Evolutionary conservation across 75 land plant species (phyloP), one percentile per base, ranked within the genome.

Genomic region (Adiantum capillusveneris): DNA sequence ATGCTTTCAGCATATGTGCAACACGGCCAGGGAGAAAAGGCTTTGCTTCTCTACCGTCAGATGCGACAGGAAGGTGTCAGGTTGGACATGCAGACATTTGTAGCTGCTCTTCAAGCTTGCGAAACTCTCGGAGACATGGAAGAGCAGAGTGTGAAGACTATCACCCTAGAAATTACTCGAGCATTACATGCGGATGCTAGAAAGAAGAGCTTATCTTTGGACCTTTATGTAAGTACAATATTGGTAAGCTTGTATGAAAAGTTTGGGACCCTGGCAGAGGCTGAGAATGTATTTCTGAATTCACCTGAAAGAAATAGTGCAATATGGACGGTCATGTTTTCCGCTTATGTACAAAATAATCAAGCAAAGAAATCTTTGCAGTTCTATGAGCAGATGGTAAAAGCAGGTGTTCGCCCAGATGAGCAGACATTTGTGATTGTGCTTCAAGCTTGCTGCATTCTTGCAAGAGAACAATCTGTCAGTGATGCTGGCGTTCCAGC

Each of bases 1-100:
- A 60, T 72, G 41, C 51, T 84, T 37, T 58, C 81, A 28, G 79
- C 72, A 20, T 72, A 83, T 64, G 74, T 72, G 6, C 63, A 63
- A n/a, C 57, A 73, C 69, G 86, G 82, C 22, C 52, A 60, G 11
- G 76, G 82, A 6, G 80, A 76, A 58, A 76, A 73, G 28, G 79
- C 70, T 44, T 17, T 83, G 25, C 73, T 57, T 53, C 63, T 83
- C 31, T 56, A 79, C 29, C 27, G 22, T 11, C 53, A 72, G 9
- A 75, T 83, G 82, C 63, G 61, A 44, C 22, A 44, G 11, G 21
- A 29, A 3, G 65, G 75, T 13, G n/a, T 70, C 13, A 56, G 71
- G 1, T 55, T 75, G 11, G 81, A 84, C 56, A 69, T 65, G 42
- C 78, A 71, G 44, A 74, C 75, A 59, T 60, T 84, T 19, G 68